phyloP scores from a whole-genome alignment of 306 rosid species.

The Phaseolus lunatus region DNA sequence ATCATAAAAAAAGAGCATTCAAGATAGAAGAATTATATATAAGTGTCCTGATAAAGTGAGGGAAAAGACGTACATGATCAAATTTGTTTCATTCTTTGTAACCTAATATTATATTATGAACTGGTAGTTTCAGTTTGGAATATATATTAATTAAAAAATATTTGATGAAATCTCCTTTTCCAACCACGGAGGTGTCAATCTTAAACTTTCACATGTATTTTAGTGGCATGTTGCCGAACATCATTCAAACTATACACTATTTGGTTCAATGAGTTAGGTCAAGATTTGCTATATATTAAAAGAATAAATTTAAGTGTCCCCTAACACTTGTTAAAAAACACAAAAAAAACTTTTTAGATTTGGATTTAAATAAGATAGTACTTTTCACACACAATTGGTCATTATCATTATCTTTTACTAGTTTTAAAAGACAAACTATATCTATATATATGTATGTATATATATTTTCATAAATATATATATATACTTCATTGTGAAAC shows the following conservation, averaged over 20 bases:
- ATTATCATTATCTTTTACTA: not conserved
- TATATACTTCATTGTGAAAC: not conserved
- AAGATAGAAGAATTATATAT: too few relatives aligned
- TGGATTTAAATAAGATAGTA: not conserved
- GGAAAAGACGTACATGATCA: not conserved
- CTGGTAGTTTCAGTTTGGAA: not conserved
- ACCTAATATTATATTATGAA: slow-evolving; percentile 6
- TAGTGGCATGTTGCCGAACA: not conserved
- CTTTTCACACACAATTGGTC: not conserved
- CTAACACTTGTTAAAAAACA: not conserved
- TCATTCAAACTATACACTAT: not conserved
- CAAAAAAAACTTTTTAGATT: not conserved
- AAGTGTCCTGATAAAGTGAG: too few relatives aligned
- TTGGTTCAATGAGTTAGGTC: slow-evolving; percentile 28
- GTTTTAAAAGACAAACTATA: not conserved
- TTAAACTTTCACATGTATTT: not conserved
- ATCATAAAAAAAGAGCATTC: not conserved
- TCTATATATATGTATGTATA: too few relatives aligned
- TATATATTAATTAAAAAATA: not conserved
- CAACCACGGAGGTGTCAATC: slow-evolving; percentile 25
- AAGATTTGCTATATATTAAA: not conserved
- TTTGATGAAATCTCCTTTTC: not conserved
- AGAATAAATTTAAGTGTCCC: not conserved
- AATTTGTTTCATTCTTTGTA: not conserved
- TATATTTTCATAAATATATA: too few relatives aligned